Base-by-base conservation (phyloP, 1,284 basidiomycete genomes). In the Apiotrichum siamense region DNA sequence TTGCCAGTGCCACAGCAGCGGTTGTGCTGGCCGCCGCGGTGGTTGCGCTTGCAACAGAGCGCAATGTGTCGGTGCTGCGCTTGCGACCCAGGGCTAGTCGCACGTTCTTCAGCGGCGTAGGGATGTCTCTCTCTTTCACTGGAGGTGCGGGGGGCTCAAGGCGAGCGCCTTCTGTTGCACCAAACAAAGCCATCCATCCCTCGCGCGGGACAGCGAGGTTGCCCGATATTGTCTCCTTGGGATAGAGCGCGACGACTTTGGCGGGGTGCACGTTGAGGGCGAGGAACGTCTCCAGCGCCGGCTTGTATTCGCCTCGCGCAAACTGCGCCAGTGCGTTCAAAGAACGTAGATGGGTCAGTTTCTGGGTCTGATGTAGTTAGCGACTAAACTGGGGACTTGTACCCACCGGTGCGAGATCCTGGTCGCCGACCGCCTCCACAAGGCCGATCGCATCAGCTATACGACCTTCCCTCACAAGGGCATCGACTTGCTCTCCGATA, bases 211-310 rank as follows among this genome's bases (percentile, higher is more conserved):
- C 80, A 13, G 83, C 78, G 12, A 97, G 73, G 27, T 86, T 78
- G 4, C 94, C 94, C 0, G 91, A 81, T 2, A 98, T 82, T 17
- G 77, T 77, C 41, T 86, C 80, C 9, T 59, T 54, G 0, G 91
- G 88, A 69, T 88, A 98, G 4, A 97, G 76, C 1, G 92, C 87
- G 13, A 98, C 81, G 1, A 98, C 88, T 65, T 93, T 89, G 2
- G 91, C 89, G 0, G 94, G 94, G 64, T 96, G 94, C 57, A 90
- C 79, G 59, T 97, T 87, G 39, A 94, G 82, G 37, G 86, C 82
- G 44, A 93, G 81, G 69, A 98, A 94, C 1, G 83, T 81, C 64
- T 94, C 86, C 50, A 97, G 84, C 0, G 94, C 93, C 0, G 61
- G 21, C 49, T 72, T 66, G 55, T 68, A 74, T 24, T 66, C 54